Base-by-base conservation (phyloP, 1,284 basidiomycete species). In the Vanrija sp. region DNA sequence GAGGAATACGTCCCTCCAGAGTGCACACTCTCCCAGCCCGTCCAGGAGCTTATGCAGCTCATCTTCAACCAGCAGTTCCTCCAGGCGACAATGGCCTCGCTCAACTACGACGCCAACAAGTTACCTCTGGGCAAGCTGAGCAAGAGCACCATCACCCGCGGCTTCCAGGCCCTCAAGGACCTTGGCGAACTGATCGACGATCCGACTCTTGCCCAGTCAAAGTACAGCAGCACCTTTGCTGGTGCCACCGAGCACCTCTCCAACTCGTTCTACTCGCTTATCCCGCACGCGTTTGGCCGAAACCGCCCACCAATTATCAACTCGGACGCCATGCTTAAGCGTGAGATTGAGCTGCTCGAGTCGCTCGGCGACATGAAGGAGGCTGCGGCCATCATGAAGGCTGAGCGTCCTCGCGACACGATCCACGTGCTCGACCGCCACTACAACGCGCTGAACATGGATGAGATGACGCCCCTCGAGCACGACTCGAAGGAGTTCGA, bases 91-190 rank as follows among this genome's bases (percentile, higher is more conserved):
- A 68, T 86, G 63, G 81, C 82, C n/a, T 81, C 82, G 3, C 83
- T 86, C 83, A 85, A 86, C 64, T 86, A 86, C 63, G 85, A 86
- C 65, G 84, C 83, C 4, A 83, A 83, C 62, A 86, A 86, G 65
- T 77, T 86, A 21, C 85, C 85, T 15, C 80, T 86, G 10, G 84
- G 83, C 10, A 70, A 73, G 53, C 65, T 73, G 29, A 57, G 63
- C 51, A 70, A 69, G 54, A 50, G 46, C 78, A 73, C 57, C 52
- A 60, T 58, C 34, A 28, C 46, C 8, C 46, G 46, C 6, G 61
- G 61, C 14, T 63, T 63, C 52, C 51, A 57, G 43, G 46, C 49
- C 3, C 39, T 55, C 43, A 50, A 83, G 82, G 83, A 45, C 83
- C 74, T 78, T 82, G 38, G 79, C 80, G 5, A 84, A 74, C 78